These are phyloP conservation scores for Apiotrichum mycotoxinovorans DNA, from an alignment of 1,284 basidiomycete genomes.

Conservation along the genomic window DNA sequence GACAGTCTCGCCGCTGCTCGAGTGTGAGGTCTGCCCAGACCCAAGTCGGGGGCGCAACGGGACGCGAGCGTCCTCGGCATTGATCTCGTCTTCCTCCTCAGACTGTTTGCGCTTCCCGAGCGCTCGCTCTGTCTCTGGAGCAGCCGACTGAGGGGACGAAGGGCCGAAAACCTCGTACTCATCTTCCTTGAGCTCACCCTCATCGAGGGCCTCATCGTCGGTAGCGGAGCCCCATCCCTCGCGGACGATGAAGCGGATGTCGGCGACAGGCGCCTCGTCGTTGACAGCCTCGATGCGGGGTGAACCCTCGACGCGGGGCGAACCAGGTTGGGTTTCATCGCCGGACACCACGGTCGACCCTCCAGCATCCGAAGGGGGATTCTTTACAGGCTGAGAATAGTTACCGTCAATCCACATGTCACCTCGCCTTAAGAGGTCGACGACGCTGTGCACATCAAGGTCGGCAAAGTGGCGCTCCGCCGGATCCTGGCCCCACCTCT, in stretches of 20 bases:
- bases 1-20: slow-evolving; percentile 12
- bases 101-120: slow-evolving; percentile 15
- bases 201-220: slow-evolving; percentile 2
- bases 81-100: not conserved
- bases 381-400: not conserved
- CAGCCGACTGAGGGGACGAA: not conserved
- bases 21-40: slow-evolving; percentile 12
- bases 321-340: not conserved
- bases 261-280: not conserved
- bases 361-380: slow-evolving; percentile 2
- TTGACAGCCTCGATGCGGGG: slow-evolving; percentile 18
- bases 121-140: not conserved
- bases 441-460: not conserved
- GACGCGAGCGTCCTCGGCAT: not conserved
- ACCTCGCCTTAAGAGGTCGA: not conserved
- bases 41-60: slow-evolving; percentile 11
- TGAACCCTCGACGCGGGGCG: slow-evolving; percentile 16
- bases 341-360: slow-evolving; percentile 2
- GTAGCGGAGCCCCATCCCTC: slow-evolving; percentile 15
- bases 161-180: not conserved
- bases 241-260: slow-evolving; percentile 1
- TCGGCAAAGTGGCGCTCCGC: too few relatives aligned
- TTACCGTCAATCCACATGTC: not conserved
- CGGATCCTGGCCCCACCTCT: not conserved
- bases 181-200: slow-evolving; percentile 6